Base-by-base conservation (phyloP, 2,329 filamentous ascomycete species). In the Ceratocystis cubensis region DNA sequence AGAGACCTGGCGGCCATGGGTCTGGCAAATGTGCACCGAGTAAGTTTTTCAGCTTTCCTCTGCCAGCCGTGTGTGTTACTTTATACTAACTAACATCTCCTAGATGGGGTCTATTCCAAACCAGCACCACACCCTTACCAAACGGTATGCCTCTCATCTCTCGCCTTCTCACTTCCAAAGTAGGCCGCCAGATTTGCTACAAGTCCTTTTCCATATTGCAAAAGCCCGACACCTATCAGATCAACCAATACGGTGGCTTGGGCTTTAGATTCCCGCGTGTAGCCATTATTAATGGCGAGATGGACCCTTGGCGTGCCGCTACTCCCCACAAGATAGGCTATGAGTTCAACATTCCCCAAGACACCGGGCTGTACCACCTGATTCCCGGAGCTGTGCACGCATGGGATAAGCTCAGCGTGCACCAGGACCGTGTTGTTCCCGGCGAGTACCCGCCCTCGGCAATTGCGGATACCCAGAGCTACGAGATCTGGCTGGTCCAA, bases 171-270 rank as follows among this genome's bases (percentile, higher is more conserved):
- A 82, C 86, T 69, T 71, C 91, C 0, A 78, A 85, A 1, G 91
- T 86, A 73, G 74, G 78, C 2, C 83, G 82, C 0, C 74, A 81
- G 2, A 78, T 86, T 70, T 95, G 90, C 76, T 78, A 79, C 0
- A 77, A 82, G 6, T 82, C 83, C 0, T 95, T 91, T 79, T 87
- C 87, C 75, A 84, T 92, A 72, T 84, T 81, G 0, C 74, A 77
- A 0, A 82, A 81, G 0, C 82, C 90, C 0, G 78, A 91, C 64
- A 76, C 87, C 0, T 79, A 84, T 1, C 78, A 78, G 0, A 84
- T 94, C 74, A 94, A 95, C 78, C 85, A 87, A 72, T 87, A 88
- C 69, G 91, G 91, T 53, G 88, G 85, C 13, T 88, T 85, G 74
- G 77, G 82, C 73, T 86, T 94, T 71, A 81, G 82, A 59, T 91